These are phyloP conservation scores for Pythium dissotocum DNA, from an alignment of 352 stramenopile species.

Conservation along the genomic window DNA sequence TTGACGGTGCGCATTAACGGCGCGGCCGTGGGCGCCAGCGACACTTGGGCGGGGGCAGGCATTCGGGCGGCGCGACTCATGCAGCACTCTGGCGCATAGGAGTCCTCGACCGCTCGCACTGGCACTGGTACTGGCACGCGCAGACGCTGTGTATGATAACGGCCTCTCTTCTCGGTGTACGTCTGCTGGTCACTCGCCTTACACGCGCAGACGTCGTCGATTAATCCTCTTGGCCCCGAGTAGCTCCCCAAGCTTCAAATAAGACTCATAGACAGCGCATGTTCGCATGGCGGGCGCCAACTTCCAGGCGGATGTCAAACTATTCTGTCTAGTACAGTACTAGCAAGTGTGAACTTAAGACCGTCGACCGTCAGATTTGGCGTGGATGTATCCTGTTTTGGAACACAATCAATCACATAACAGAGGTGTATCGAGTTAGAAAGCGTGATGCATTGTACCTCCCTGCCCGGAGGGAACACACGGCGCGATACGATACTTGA, in stretches of 20 bases:
- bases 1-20: conserved; percentile 24
- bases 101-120: background rate
- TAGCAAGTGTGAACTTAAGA: background rate
- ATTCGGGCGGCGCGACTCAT: conserved; percentile 27
- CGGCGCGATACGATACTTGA: background rate
- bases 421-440: background rate
- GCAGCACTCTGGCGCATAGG: background rate
- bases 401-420: background rate
- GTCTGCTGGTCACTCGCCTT: background rate
- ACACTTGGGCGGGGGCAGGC: conserved; percentile 14
- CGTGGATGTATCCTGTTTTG: background rate
- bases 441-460: background rate
- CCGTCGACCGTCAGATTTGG: background rate
- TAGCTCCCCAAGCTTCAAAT: background rate
- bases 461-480: background rate
- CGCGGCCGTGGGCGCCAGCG: background rate
- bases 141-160: too few species aligned
- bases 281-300: background rate
- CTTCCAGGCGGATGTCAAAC: background rate
- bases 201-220: background rate
- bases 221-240: background rate
- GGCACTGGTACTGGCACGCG: too few species aligned
- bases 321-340: background rate
- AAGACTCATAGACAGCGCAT: background rate
- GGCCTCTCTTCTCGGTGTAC: background rate